Conservation (phyloP, 2,329 filamentous ascomycete genomes). For the Akanthomyces dipterigenus region DNA sequence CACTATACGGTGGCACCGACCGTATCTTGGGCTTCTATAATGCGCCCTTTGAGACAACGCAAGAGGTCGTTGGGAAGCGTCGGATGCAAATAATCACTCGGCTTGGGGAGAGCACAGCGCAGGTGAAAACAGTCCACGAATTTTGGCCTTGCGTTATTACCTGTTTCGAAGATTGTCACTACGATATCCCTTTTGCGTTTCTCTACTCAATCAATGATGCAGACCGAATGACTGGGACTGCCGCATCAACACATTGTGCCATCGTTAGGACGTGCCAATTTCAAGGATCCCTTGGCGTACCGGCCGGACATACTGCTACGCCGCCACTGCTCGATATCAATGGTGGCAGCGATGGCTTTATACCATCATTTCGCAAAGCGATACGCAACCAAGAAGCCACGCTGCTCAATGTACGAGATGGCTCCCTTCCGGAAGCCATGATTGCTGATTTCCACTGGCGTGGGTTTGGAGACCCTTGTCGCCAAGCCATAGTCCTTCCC, state of each 20-base stretch:
- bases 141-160: slow-evolving; percentile 29
- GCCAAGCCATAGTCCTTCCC: slow-evolving; percentile 61
- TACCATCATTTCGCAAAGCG: slow-evolving; percentile 30
- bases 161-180: slow-evolving; percentile 27
- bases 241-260: not conserved
- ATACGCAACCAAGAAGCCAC: slow-evolving; percentile 30
- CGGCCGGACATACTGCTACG: slow-evolving; percentile 25
- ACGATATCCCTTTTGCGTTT: slow-evolving; percentile 34
- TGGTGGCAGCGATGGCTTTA: slow-evolving; percentile 27
- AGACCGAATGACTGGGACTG: not conserved
- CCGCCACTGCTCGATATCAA: slow-evolving; percentile 30
- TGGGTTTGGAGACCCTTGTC: slow-evolving; percentile 58
- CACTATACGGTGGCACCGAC: slow-evolving; percentile 29
- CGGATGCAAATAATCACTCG: slow-evolving; percentile 27
- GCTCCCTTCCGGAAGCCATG: slow-evolving; percentile 50
- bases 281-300: slow-evolving; percentile 29
- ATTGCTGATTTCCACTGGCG: slow-evolving; percentile 54
- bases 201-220: slow-evolving; percentile 27
- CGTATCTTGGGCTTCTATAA: slow-evolving; percentile 34
- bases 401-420: slow-evolving; percentile 36
- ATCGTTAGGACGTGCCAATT: slow-evolving; percentile 22
- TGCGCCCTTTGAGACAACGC: slow-evolving; percentile 31
- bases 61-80: slow-evolving; percentile 26
- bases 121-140: slow-evolving; percentile 27
- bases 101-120: slow-evolving; percentile 24